phyloP scores from a whole-genome alignment of 2,329 filamentous ascomycete genomes.

The Penicillium sp. region DNA sequence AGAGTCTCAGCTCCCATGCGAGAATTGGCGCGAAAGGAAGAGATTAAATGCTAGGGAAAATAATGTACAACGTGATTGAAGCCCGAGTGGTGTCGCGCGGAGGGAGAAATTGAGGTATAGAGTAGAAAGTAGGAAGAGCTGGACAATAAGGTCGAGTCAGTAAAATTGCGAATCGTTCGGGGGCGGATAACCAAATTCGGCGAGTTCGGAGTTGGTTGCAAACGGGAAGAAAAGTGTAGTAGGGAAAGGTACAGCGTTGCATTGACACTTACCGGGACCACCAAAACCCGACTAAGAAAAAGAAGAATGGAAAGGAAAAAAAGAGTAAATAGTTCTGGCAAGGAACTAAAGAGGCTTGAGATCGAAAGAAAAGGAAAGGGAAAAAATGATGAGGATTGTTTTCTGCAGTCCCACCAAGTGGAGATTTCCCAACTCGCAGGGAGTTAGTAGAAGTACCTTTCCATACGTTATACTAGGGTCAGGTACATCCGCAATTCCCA shows the following conservation, averaged over 20 bases:
- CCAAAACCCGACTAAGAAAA: constrained; percentile 10
- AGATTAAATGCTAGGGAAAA: constrained; percentile 12
- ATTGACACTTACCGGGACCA: constrained; percentile 15
- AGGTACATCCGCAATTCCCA: constrained; percentile 22
- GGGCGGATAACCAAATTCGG: constrained; percentile 3
- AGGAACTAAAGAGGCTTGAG: not conserved
- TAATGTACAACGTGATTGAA: constrained; percentile 17
- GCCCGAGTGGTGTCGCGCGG: not conserved
- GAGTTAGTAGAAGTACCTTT: constrained; percentile 7
- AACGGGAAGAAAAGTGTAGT: constrained; percentile 2
- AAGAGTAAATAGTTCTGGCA: not conserved
- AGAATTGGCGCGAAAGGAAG: constrained; percentile 3
- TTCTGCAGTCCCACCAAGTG: constrained; percentile 17
- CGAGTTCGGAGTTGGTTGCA: constrained; percentile 4
- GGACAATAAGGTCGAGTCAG: not conserved
- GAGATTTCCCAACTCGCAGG: constrained; percentile 13
- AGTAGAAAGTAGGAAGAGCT: not conserved
- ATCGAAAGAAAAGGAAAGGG: not conserved
- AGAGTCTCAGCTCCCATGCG: constrained; percentile 22
- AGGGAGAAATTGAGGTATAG: constrained; percentile 1
- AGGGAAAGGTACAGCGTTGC: constrained; percentile 1
- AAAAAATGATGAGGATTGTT: constrained; percentile 22
- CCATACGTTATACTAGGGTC: constrained; percentile 10
- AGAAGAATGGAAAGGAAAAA: not conserved
- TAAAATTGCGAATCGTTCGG: not conserved